Conservation (phyloP, 768 basidiomycete genomes). For the Lyophyllum shimeji region DNA sequence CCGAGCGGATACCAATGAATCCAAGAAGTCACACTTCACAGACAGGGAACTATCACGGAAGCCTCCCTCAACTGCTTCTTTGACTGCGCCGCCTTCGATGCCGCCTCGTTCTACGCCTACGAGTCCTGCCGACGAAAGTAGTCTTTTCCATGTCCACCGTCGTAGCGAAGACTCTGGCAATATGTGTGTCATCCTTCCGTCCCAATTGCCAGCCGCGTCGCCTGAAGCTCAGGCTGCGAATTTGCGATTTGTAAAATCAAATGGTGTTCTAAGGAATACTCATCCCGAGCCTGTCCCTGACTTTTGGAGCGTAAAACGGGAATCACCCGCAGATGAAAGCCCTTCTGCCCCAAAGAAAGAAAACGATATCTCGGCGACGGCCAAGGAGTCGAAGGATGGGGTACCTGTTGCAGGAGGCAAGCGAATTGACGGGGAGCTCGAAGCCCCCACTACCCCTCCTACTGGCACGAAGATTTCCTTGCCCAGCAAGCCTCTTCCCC, state of each 20-base stretch:
- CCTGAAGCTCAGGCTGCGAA: conserved; percentile 29
- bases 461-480: background rate
- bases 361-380: background rate
- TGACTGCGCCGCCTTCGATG: background rate
- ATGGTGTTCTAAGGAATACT: conserved; percentile 15
- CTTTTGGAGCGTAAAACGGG: conserved; percentile 3
- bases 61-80: background rate
- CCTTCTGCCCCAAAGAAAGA: conserved; percentile 1
- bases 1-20: background rate
- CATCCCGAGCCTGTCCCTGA: conserved; percentile 10
- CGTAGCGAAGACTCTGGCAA: conserved; percentile 28
- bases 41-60: background rate
- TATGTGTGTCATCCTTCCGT: conserved; percentile 19
- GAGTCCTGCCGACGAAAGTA: background rate
- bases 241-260: conserved; percentile 22
- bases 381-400: background rate
- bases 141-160: conserved; percentile 20
- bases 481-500: background rate
- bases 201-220: conserved; percentile 17
- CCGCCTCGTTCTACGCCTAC: background rate
- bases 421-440: background rate
- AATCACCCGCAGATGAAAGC: background rate
- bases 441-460: background rate
- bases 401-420: background rate
- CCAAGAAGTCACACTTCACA: background rate